These are phyloP conservation scores for Xenosphaeropsis pyriputrescens DNA, from an alignment of 2,329 filamentous ascomycete species.

Conservation along the genomic window DNA sequence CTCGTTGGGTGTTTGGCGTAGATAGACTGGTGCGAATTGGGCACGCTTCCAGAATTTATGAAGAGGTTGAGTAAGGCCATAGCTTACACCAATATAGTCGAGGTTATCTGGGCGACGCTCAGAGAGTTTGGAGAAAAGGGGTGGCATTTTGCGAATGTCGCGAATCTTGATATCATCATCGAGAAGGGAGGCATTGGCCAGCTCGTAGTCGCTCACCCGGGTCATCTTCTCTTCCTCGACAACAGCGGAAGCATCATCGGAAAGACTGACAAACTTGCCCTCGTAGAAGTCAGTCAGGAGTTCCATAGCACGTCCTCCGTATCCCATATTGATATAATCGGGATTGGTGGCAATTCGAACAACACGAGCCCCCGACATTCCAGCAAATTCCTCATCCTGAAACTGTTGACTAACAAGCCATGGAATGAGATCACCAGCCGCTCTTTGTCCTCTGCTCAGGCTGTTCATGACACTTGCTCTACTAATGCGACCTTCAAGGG, in stretches of 20 bases:
- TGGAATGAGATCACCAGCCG: slow-evolving; percentile 85
- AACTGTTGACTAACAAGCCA: slow-evolving; percentile 98
- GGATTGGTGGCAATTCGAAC: slow-evolving; percentile 95
- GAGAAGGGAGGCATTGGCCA: slow-evolving; percentile 60
- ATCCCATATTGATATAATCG: slow-evolving; percentile 84
- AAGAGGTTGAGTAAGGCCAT: slow-evolving; percentile 72
- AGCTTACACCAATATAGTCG: slow-evolving; percentile 92
- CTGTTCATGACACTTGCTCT: slow-evolving; percentile 82
- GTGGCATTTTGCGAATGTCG: slow-evolving; percentile 83
- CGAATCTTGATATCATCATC: slow-evolving; percentile 82
- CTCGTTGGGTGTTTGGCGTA: slow-evolving; percentile 90
- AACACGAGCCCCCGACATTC: slow-evolving; percentile 78
- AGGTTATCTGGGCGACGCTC: slow-evolving; percentile 68
- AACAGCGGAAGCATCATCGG: slow-evolving; percentile 46
- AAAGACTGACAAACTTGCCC: slow-evolving; percentile 75
- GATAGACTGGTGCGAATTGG: slow-evolving; percentile 76
- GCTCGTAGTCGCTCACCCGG: slow-evolving; percentile 68
- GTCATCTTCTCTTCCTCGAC: slow-evolving; percentile 50
- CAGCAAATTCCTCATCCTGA: slow-evolving; percentile 92
- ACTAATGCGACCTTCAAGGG: slow-evolving; percentile 90
- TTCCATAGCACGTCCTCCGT: slow-evolving; percentile 77
- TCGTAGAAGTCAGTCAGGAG: slow-evolving; percentile 88
- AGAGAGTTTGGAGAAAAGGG: slow-evolving; percentile 76
- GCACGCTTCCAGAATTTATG: slow-evolving; percentile 97
- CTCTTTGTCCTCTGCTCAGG: slow-evolving; percentile 75